Base-by-base conservation (phyloP, 768 basidiomycete genomes). In the Termitomyces sp. region DNA sequence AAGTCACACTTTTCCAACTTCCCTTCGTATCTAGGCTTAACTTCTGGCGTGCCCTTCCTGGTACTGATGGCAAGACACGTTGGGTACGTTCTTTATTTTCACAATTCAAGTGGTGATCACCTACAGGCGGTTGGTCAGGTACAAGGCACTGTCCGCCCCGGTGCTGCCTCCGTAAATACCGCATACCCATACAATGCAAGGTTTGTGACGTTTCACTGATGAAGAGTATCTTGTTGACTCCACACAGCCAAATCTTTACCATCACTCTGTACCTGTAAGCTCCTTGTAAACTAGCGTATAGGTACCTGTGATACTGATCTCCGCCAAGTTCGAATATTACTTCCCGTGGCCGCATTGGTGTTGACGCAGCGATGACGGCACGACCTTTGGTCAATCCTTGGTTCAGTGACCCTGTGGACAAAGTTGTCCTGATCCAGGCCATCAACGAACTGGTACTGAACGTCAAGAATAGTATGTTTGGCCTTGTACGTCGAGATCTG, bases 131-230 rank as follows among this genome's bases (percentile, higher is more conserved):
- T 2, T 48, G 46, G 15, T 11, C 62, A 85, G 84, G 66, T 83
- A 48, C 86, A 88, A 80, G 86, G 86, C 40, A 87, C 85, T 12
- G 84, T 80, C 43, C 81, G 85, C 20, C 85, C 85, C 14, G 86
- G 86, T 50, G 83, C 83, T 12, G 81, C 81, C 4, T 82, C 78
- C 6, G 73, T 83, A 50, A 77, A 74, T 42, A 83, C 84, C 2
- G 64, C 66, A 5, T 76, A 79, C 63, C 75, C 85, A 4, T 88
- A 80, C 69, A 86, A 87, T 63, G 72, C 72, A 32, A 80, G 73
- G 74, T 73, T 31, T 38, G 65, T 52, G 9, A 29, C 12, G 7
- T 50, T 56, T 40, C 2, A 17, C 14, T 12, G 14, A 56, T 43
- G 7, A 36, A n/a, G 42, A 38, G 20, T 25, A 4, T 25, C 43